Evolutionary conservation across 805 yeast species (phyloP).

Genomic region (Yarrowia sp.): DNA sequence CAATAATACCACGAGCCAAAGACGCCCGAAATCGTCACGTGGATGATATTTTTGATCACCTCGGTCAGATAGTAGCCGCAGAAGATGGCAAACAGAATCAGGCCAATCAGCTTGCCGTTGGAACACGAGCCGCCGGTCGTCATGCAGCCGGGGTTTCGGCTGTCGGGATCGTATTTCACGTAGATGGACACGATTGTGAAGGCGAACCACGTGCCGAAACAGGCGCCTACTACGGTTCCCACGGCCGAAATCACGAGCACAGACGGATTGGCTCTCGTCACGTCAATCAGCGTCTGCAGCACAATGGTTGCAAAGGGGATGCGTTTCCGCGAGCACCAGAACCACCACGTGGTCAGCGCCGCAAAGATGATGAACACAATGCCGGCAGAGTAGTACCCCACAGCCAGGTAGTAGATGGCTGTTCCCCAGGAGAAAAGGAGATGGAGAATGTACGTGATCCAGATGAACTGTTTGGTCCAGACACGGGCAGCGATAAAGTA

Average conservation of each 20-base stretch:
- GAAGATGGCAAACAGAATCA: slow-evolving; percentile 75
- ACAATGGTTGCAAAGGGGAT: slow-evolving; percentile 79
- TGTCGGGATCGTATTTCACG: slow-evolving; percentile 66
- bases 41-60: slow-evolving; percentile 79
- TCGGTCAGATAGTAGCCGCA: slow-evolving; percentile 86
- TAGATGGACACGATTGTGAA: slow-evolving; percentile 76
- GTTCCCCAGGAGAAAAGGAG: slow-evolving; percentile 75
- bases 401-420: slow-evolving; percentile 72
- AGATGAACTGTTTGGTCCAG: slow-evolving; percentile 71
- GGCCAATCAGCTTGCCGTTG: slow-evolving; percentile 67
- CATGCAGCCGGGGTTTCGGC: slow-evolving; percentile 57
- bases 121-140: slow-evolving; percentile 62
- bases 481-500: slow-evolving; percentile 68
- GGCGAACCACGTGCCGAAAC: slow-evolving; percentile 70
- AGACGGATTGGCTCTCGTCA: slow-evolving; percentile 74
- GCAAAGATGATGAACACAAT: slow-evolving; percentile 74
- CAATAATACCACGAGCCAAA: slow-evolving; percentile 93
- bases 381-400: slow-evolving; percentile 79
- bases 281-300: slow-evolving; percentile 75
- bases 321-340: slow-evolving; percentile 72
- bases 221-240: slow-evolving; percentile 66
- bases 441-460: slow-evolving; percentile 70
- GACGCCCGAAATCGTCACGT: slow-evolving; percentile 80
- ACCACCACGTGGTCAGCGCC: slow-evolving; percentile 67
- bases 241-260: slow-evolving; percentile 65